These are phyloP conservation scores for Dictyostelium purpureum DNA, from an alignment of 78 protist species.

Conservation along the genomic window DNA sequence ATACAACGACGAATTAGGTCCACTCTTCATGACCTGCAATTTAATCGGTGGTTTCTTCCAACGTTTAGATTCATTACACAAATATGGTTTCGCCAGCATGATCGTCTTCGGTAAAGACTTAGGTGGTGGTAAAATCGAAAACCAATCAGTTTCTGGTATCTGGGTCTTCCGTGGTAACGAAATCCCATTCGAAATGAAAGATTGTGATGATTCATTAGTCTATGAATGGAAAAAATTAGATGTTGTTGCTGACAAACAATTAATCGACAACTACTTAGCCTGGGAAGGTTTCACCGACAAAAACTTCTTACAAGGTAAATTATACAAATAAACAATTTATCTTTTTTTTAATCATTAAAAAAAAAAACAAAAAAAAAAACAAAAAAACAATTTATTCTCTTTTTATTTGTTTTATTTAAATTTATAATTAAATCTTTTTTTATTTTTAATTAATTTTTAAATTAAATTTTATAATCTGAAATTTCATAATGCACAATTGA, in stretches of 20 bases:
- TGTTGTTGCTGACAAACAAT: conserved; percentile 9
- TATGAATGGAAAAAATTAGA: conserved; percentile 75
- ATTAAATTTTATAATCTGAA: too few relatives aligned
- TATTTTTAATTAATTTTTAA: too few relatives aligned
- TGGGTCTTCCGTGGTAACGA: conserved; percentile 87
- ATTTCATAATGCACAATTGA: too few relatives aligned
- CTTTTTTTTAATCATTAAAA: too few relatives aligned
- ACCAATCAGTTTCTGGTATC: conserved; percentile 67
- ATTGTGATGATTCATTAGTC: conserved; percentile 85
- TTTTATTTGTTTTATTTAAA: too few relatives aligned
- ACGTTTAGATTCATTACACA: conserved; percentile 87
- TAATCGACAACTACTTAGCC: conserved; percentile 73
- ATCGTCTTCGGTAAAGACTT: conserved; percentile 76
- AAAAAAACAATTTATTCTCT: too few relatives aligned
- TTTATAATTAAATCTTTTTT: too few relatives aligned
- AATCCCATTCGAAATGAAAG: conserved; percentile 71
- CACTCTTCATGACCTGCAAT: conserved; percentile 85
- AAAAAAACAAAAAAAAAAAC: too few relatives aligned
- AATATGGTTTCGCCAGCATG: conserved; percentile 85
- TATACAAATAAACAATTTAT: conserved; percentile 81
- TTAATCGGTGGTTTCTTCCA: conserved; percentile 87
- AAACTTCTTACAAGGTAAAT: conserved; percentile 83
- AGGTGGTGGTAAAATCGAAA: background rate
- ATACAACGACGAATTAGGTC: conserved; percentile 60
- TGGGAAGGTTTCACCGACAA: conserved; percentile 81